Base-by-base conservation (phyloP, 768 basidiomycete species). In the Leucogyrophana mollusca region DNA sequence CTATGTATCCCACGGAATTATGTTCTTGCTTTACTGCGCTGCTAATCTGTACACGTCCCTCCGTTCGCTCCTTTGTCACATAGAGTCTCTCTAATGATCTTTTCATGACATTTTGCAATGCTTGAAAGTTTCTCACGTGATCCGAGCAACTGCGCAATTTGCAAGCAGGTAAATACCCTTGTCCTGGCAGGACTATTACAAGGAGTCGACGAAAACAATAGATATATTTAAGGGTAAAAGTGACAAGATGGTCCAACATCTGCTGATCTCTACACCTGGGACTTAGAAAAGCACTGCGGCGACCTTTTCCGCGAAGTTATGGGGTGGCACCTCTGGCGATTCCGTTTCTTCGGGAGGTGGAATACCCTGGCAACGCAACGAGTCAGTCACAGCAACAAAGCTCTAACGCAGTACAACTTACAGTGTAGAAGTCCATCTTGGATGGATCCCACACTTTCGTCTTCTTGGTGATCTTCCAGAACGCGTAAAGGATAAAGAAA, bases 381-480 rank as follows among this genome's bases (percentile, higher is more conserved):
- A 30, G 27, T 30, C 27, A 30, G 27, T n/a, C n/a, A n/a, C n/a
- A n/a, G n/a, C n/a, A n/a, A n/a, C n/a, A n/a, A n/a, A n/a, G n/a
- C n/a, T n/a, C 27, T 13, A 30, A 13, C 27, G 7, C 6, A 30
- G 13, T 30, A 30, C 27, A 13, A 64, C 76, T 49, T 43, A 80
- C 81, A n/a, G 83, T 83, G 46, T 78, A 74, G 49, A 86, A 82
- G 61, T 87, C 85, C 83, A 85, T 87, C 57, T 87, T 80, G 20
- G 70, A 45, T 1, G 78, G 70, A 46, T 73, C 74, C 83, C 83
- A 85, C 30, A 68, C 7, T 34, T 16, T 25, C 10, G 61, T 52
- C 40, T 32, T 40, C 44, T 48, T 56, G 21, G 16, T 22, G n/a
- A 53, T 3, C 38, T 62, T 61, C 58, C 53, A 62, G 23, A 53